These are phyloP conservation scores for Capsicum rhomboideum DNA, from an alignment of 257 asterid species.

Conservation along the genomic window DNA sequence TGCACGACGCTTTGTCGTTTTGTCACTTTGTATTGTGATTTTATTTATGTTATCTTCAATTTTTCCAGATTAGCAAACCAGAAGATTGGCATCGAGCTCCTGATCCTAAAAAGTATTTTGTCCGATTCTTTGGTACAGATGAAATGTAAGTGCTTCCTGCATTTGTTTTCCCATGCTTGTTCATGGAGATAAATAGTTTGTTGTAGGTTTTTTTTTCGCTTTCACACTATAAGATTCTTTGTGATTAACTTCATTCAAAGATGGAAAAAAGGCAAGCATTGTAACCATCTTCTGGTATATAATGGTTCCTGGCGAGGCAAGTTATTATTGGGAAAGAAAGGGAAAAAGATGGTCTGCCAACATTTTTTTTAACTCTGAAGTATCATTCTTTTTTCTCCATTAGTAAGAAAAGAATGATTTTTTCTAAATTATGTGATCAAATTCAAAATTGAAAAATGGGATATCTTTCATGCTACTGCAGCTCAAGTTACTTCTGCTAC, in stretches of 20 bases:
- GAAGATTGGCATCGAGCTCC: constrained; percentile 62
- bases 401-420: neutral
- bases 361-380: neutral
- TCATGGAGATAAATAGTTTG: neutral
- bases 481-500: neutral
- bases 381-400: neutral
- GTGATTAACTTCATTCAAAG: neutral
- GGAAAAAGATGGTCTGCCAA: neutral
- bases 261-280: neutral
- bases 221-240: neutral
- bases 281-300: neutral
- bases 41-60: constrained; percentile 5
- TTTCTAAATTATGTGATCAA: neutral
- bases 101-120: constrained; percentile 73
- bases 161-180: neutral
- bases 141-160: constrained; percentile 60
- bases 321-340: neutral
- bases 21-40: neutral
- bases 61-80: constrained; percentile 72
- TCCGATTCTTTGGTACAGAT: constrained; percentile 74
- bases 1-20: neutral
- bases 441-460: neutral
- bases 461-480: neutral
- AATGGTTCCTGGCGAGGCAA: neutral
- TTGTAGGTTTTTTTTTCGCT: neutral